Percentiles rank a stretch among this genome's conserved stretches.
These are phyloP conservation scores for Gossypium ekmanianum DNA, from an alignment of 345 rosid species.

Conservation along the genomic window DNA sequence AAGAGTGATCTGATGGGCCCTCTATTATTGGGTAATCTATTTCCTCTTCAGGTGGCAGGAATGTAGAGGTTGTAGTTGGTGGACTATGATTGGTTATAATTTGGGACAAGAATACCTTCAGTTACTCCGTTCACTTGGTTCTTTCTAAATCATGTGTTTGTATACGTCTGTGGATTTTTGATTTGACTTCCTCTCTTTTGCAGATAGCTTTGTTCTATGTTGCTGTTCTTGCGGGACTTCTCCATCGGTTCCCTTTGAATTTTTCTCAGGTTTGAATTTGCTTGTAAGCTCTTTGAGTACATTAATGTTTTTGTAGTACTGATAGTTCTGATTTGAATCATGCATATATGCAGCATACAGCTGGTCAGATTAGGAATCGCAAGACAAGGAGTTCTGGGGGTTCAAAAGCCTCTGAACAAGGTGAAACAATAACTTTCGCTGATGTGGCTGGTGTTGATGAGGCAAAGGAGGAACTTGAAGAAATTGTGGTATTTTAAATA, in stretches of 20 bases:
- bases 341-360: slow-evolving; percentile 46
- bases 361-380: slow-evolving; percentile 75
- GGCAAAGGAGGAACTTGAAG: slow-evolving; percentile 98
- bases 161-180: slow-evolving; percentile 1
- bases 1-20: neutral
- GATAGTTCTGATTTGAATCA: slow-evolving; percentile 18
- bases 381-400: slow-evolving; percentile 65
- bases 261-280: slow-evolving; percentile 61
- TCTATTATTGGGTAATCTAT: neutral
- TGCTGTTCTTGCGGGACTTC: slow-evolving; percentile 78
- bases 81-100: neutral
- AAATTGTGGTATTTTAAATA: slow-evolving; percentile 69
- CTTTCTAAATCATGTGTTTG: neutral
- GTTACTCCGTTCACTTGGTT: no score
- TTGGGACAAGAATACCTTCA: neutral
- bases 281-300: neutral
- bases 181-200: slow-evolving; percentile 22
- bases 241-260: slow-evolving; percentile 68
- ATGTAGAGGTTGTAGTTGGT: neutral
- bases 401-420: slow-evolving; percentile 61
- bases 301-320: slow-evolving; percentile 14
- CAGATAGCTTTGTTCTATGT: slow-evolving; percentile 80
- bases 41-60: neutral
- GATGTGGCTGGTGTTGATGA: slow-evolving; percentile 98
- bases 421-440: slow-evolving; percentile 79